phyloP scores from a whole-genome alignment of 202 grass and related monocot genomes.

The Zizania palustris region DNA sequence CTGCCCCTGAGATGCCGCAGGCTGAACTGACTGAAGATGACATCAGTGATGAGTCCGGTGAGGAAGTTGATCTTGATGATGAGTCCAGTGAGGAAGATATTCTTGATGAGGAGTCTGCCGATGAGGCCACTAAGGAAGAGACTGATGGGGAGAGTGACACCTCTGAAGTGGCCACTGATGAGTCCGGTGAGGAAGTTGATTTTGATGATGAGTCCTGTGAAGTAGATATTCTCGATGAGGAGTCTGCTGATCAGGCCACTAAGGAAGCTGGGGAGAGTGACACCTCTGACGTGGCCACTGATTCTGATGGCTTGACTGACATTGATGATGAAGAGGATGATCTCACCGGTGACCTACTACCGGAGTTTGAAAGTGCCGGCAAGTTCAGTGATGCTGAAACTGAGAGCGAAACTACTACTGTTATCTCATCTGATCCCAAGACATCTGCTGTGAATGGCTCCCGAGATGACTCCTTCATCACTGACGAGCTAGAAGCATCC shows the following conservation, averaged over 20 bases:
- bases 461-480: neutral
- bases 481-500: neutral
- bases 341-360: constrained; percentile 41
- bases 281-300: neutral
- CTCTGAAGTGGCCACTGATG: neutral
- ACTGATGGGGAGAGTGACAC: neutral
- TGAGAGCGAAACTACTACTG: neutral
- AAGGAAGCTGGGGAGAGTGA: constrained; percentile 3
- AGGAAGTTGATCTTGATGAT: neutral
- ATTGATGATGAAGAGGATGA: constrained; percentile 42
- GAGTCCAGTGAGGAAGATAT: neutral
- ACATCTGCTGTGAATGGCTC: neutral
- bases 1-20: neutral
- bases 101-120: no score
- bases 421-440: constrained; percentile 35
- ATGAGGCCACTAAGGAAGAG: neutral
- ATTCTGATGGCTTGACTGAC: neutral
- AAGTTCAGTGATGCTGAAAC: constrained; percentile 36
- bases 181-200: no score
- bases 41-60: neutral
- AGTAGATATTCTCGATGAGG: no score
- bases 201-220: neutral
- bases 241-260: no score
- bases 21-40: neutral
- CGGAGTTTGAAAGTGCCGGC: constrained; percentile 28